Evolutionary conservation across 1,139 yeast species (phyloP).

Genomic region (Diutina rugosa): DNA sequence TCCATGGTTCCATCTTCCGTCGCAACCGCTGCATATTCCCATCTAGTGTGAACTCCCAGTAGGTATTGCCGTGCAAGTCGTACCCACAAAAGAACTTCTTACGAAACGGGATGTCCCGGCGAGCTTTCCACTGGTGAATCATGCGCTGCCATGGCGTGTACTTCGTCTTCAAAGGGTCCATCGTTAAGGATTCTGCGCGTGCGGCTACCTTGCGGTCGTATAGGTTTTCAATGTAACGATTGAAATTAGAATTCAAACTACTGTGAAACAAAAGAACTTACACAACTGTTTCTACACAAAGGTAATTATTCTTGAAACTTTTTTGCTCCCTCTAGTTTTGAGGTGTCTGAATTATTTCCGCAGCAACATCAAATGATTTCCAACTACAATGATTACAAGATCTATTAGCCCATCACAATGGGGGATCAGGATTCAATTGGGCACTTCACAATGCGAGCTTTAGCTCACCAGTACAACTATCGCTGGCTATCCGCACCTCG

Average conservation of each 20-base stretch:
- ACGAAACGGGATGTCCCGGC: slow-evolving; percentile 55
- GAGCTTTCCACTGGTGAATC: slow-evolving; percentile 45
- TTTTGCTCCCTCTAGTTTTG: too few species aligned
- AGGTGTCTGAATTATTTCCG: too few species aligned
- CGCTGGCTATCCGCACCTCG: not conserved
- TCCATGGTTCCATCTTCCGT: slow-evolving; percentile 36
- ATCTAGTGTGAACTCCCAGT: slow-evolving; percentile 63
- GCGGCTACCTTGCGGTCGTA: not conserved
- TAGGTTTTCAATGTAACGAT: too few species aligned
- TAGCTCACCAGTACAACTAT: not conserved
- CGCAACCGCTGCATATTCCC: slow-evolving; percentile 33
- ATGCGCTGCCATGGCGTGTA: slow-evolving; percentile 31
- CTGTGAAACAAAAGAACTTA: too few species aligned
- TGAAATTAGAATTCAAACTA: too few species aligned
- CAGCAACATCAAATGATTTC: too few species aligned
- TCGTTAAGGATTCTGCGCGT: slow-evolving; percentile 4
- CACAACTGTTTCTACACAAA: too few species aligned
- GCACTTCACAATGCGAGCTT: not conserved
- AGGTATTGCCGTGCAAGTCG: slow-evolving; percentile 71
- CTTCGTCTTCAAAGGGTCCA: slow-evolving; percentile 17
- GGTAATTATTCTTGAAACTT: too few species aligned
- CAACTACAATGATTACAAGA: too few species aligned
- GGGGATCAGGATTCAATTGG: too few species aligned
- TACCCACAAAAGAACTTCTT: slow-evolving; percentile 50
- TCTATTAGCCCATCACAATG: too few species aligned